Evolutionary conservation across 2,329 filamentous ascomycete species (phyloP), one percentile per base, ranked within the genome.

Genomic region (Teratosphaeria gauchensis): DNA sequence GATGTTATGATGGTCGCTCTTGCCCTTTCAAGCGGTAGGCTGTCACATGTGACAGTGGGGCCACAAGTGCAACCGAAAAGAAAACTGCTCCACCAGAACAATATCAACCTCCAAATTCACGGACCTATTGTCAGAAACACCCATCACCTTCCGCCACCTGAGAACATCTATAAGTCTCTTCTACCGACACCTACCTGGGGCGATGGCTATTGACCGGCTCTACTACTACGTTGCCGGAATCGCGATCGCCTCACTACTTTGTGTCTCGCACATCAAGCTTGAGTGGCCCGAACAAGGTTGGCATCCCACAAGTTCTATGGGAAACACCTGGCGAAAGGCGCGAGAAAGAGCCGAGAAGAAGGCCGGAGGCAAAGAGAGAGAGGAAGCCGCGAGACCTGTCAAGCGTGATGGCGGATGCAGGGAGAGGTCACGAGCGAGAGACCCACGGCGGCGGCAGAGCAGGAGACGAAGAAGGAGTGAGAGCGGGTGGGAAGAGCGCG

Each of bases 131-230:
- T 62, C 51, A 35, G 14, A 28, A 31, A 28, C 32, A 53, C 21
- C 31, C 31, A 6, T 14, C 28, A 55, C 31, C 6, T 55, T 14
- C n/a, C 31, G 28, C 16, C 8, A n/a, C 51, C 28, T 33, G 19
- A 48, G 42, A 8, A 48, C 42, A 21, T 24, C n/a, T 5, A 48
- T 48, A 8, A 19, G 19, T 21, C n/a, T 19, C 19, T n/a, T 4
- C 2, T 4, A 48, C 33, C 33, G 33, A 35, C 33, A 35, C 33
- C 33, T 9, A 35, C 42, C 16, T 48, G 42, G 9, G 42, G 42
- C 4, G 52, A 70, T 71, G 68, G 63, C 62, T 46, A 65, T 71
- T 55, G 66, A 62, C 42, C 59, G 63, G 2, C 61, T 69, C 52
- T 70, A 70, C 67, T 71, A 66, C 63, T 66, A 61, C 56, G 60